A percentile compares a stretch with the other conserved stretches of the same genome.
These are phyloP conservation scores for Vararia minispora DNA, from an alignment of 768 basidiomycete genomes.

Conservation along the genomic window DNA sequence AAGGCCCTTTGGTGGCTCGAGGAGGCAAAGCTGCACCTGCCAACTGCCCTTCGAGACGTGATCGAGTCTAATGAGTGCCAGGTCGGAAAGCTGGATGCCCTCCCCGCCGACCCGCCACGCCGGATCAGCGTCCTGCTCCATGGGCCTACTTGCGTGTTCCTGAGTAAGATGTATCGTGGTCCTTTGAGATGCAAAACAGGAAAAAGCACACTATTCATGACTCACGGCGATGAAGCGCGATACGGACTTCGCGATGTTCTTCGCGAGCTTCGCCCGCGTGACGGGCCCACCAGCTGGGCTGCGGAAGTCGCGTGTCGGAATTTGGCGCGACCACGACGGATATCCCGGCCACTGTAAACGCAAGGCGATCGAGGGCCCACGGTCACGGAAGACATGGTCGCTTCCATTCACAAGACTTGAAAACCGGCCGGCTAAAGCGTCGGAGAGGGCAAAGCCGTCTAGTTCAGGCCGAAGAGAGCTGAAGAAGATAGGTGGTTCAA, in stretches of 20 bases:
- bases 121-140: constrained; percentile 55
- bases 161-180: constrained; percentile 22
- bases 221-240: constrained; percentile 54
- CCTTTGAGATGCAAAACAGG: neutral
- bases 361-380: constrained; percentile 77
- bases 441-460: constrained; percentile 50
- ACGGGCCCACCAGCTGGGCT: constrained; percentile 72
- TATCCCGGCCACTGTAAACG: constrained; percentile 88
- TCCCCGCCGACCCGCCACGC: constrained; percentile 48
- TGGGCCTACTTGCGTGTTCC: constrained; percentile 34
- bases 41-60: constrained; percentile 77
- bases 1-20: too few species aligned
- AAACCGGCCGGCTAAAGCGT: constrained; percentile 52
- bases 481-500: constrained; percentile 59
- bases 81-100: constrained; percentile 51
- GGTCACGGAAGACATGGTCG: constrained; percentile 54
- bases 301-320: constrained; percentile 72
- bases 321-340: constrained; percentile 66
- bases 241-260: constrained; percentile 71
- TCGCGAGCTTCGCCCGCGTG: constrained; percentile 64
- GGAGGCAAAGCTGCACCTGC: constrained; percentile 66
- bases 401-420: constrained; percentile 45
- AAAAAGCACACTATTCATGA: constrained; percentile 2
- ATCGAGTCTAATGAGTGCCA: constrained; percentile 68
- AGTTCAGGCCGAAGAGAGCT: constrained; percentile 38